phyloP scores from a whole-genome alignment of 345 rosid genomes.

The Moricandia arvensis region DNA sequence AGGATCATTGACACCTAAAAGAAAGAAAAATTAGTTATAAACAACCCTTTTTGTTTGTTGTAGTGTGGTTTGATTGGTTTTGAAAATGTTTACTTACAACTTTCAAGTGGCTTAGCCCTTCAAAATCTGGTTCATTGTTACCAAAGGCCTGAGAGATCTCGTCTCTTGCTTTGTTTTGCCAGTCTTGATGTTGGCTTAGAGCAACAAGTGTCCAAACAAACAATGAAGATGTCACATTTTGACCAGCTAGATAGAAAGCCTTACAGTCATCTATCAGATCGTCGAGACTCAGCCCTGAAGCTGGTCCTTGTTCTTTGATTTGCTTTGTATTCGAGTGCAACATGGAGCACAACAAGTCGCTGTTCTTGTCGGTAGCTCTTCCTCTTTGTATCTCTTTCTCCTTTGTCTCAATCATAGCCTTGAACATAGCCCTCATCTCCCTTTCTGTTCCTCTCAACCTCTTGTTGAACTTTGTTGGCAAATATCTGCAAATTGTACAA shows the following conservation, averaged over 20 bases:
- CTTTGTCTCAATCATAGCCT: slow-evolving; percentile 40
- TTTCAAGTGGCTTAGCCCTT: slow-evolving; percentile 41
- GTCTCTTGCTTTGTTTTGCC: slow-evolving; percentile 59
- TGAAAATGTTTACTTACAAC: slow-evolving; percentile 33
- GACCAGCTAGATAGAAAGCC: slow-evolving; percentile 67
- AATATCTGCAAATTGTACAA: slow-evolving; percentile 26
- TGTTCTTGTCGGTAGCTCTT: slow-evolving; percentile 26
- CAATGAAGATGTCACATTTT: slow-evolving; percentile 53
- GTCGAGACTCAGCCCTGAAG: slow-evolving; percentile 32
- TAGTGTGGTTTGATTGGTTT: not conserved
- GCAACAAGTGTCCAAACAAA: slow-evolving; percentile 56
- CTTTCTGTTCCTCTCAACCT: slow-evolving; percentile 41
- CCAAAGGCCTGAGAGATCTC: slow-evolving; percentile 46
- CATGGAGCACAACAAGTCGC: slow-evolving; percentile 40
- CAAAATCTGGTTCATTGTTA: slow-evolving; percentile 40
- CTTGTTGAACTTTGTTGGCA: slow-evolving; percentile 48
- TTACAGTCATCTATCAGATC: slow-evolving; percentile 63
- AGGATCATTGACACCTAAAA: slow-evolving; percentile 40
- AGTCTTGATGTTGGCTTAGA: slow-evolving; percentile 49
- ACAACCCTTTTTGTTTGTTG: not conserved
- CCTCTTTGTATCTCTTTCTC: slow-evolving; percentile 37
- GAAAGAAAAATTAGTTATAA: not conserved
- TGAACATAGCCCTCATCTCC: slow-evolving; percentile 40
- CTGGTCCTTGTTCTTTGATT: slow-evolving; percentile 34
- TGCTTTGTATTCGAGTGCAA: slow-evolving; percentile 33